Base-by-base conservation (phyloP, 306 rosid species). In the Medicago arabica region DNA sequence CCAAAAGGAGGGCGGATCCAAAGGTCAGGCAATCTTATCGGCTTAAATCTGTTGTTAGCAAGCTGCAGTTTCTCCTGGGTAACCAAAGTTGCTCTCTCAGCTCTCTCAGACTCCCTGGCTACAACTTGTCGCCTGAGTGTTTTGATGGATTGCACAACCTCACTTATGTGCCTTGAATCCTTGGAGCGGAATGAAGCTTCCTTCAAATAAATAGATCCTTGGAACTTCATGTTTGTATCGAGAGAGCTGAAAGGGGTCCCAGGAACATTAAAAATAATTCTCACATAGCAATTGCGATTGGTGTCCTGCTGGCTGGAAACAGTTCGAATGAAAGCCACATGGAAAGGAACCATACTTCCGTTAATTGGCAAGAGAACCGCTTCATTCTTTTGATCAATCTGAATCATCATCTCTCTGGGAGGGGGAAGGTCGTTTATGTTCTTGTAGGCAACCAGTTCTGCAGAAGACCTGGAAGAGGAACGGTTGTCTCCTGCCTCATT, bases 141-240 rank as follows among this genome's bases (percentile, higher is more conserved):
- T 77, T 94, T 91, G 75, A 94, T 91, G 80, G 79, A 85, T 84
- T 91, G 97, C 67, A 92, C 97, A 62, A 87, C 86, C 83, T 94
- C 98, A 78, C 88, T 88, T 41, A 87, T 86, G 80, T 92, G 98
- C 85, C 96, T 88, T 7, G 95, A 59, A 85, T 94, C 96, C 86
- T 94, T 94, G 57, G 98, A 94, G 68, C 97, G 96, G 75, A 90
- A 94, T 4, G 98, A 87, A 81, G 94, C 95, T 84, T 94, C 98
- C 78, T 94, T 94, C 73, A 94, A 80, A 82, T 88, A 91, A 70
- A 92, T 92, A 64, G 96, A 87, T 34, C 97, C 96, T 61, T 77
- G 89, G 79, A 81, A 85, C 75, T 92, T 91, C 81, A 77, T 41
- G 28, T 23, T 23, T 58, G 98, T 92, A 83, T 92, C 98, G 21